phyloP scores from a whole-genome alignment of 768 basidiomycete genomes.

The Russula emetica region DNA sequence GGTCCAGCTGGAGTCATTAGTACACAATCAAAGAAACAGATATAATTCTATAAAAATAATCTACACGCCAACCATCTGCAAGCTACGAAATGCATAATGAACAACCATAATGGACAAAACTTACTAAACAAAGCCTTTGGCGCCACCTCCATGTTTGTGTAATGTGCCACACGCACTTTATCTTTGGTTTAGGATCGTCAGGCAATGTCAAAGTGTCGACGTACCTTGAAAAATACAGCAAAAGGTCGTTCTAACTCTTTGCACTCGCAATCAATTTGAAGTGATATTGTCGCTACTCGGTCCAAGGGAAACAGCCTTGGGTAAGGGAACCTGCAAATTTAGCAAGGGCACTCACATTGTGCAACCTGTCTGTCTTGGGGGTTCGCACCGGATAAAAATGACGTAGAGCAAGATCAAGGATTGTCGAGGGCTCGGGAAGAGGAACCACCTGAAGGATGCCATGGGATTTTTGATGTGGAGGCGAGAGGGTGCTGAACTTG shows the following conservation, averaged over 20 bases:
- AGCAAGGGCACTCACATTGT: conserved; percentile 1
- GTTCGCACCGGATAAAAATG: conserved; percentile 14
- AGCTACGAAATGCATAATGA: background rate
- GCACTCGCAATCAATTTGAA: background rate
- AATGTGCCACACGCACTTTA: background rate
- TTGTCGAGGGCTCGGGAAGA: conserved; percentile 8
- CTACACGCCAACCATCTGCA: background rate
- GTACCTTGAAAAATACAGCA: background rate
- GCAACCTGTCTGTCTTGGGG: background rate
- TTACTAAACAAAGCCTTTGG: background rate
- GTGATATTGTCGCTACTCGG: background rate
- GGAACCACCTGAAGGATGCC: background rate
- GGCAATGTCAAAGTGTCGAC: background rate
- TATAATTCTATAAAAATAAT: background rate
- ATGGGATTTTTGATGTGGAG: background rate
- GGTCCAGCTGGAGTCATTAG: no score
- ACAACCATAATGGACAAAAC: no score
- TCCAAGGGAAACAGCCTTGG: background rate
- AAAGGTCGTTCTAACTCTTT: background rate
- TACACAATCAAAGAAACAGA: background rate
- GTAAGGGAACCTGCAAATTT: conserved; percentile 14
- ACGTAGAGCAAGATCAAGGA: conserved; percentile 16
- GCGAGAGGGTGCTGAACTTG: conserved; percentile 2
- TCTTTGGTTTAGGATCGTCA: background rate
- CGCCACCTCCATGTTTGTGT: background rate